Conservation (phyloP, 2,329 filamentous ascomycete species). For the Ophiostoma quercus region DNA sequence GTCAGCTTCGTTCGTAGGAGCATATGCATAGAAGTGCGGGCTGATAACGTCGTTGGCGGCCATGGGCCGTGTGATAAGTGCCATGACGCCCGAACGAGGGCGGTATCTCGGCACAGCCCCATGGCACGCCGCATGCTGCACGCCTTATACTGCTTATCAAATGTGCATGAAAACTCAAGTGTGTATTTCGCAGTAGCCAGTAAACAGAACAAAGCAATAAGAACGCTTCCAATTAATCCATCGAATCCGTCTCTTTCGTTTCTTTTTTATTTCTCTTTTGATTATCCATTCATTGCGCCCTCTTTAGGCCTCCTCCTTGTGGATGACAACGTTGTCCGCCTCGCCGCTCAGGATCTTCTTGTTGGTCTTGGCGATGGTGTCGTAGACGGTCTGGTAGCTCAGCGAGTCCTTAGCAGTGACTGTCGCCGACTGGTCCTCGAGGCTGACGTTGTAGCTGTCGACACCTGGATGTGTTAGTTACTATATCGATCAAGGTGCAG, state of each 20-base stretch:
- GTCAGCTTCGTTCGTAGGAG: too few relatives aligned
- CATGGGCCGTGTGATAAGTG: too few relatives aligned
- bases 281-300: background rate
- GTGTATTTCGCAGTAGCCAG: background rate
- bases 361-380: conserved; percentile 90
- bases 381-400: conserved; percentile 73
- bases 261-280: too few relatives aligned
- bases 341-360: conserved; percentile 79
- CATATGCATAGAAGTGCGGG: too few relatives aligned
- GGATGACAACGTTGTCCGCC: conserved; percentile 54
- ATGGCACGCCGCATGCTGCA: background rate
- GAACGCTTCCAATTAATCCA: background rate
- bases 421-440: conserved; percentile 77
- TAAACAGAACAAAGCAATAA: background rate
- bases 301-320: background rate
- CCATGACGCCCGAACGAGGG: too few relatives aligned
- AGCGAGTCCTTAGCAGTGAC: conserved; percentile 65
- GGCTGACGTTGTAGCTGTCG: conserved; percentile 78
- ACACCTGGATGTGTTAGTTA: conserved; percentile 54
- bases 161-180: background rate
- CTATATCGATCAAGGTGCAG: too few relatives aligned
- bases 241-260: too few relatives aligned
- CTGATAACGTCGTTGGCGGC: too few relatives aligned
- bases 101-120: too few relatives aligned
- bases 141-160: background rate